Base-by-base conservation (phyloP, 352 stramenopile genomes). In the Thalassiosira delicatula region DNA sequence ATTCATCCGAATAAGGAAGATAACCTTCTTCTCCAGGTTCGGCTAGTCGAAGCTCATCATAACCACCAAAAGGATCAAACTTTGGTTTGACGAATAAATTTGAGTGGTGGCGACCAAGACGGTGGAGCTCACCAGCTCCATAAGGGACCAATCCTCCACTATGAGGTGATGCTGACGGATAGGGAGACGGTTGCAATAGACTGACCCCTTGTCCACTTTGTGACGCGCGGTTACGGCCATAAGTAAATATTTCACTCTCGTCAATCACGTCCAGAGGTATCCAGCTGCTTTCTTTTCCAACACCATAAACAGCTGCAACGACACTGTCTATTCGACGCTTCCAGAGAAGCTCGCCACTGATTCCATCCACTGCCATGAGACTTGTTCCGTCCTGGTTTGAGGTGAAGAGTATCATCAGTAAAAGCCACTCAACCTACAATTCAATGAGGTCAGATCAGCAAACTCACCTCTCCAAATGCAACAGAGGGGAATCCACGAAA, bases 231-330 rank as follows among this genome's bases (percentile, higher is more conserved):
- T 33, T 51, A 3, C 80, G 61, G 30, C 54, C 74, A 77, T 73
- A 42, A 27, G 70, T 72, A n/a, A 81, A 78, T 63, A 82, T 66
- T 25, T 81, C 63, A 29, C 76, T 60, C 57, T 88, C 86, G 12
- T 93, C 81, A 79, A 91, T 77, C 3, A 92, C 81, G 54, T 85
- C 78, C 8, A 93, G 60, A 42, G 84, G 69, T 74, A 90, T 73
- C 90, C 90, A 94, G 44, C 42, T 84, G 23, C 74, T 85, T 29
- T 70, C 82, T 27, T 75, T 85, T 27, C 87, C 77, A 21, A 94
- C 79, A 40, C 88, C 90, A 84, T 92, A 94, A 0, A 94, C 85
- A 49, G 87, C 84, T 63, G 88, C 80, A 30, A 94, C 68, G 21
- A 89, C 86, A 66, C 74, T 89, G 32, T 88, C 76, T 37, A 92